A percentile compares a stretch with the other conserved stretches of the same genome.
Evolutionary conservation across 805 yeast species (phyloP).

Genomic region (Sugiyamaella chiloensis): DNA sequence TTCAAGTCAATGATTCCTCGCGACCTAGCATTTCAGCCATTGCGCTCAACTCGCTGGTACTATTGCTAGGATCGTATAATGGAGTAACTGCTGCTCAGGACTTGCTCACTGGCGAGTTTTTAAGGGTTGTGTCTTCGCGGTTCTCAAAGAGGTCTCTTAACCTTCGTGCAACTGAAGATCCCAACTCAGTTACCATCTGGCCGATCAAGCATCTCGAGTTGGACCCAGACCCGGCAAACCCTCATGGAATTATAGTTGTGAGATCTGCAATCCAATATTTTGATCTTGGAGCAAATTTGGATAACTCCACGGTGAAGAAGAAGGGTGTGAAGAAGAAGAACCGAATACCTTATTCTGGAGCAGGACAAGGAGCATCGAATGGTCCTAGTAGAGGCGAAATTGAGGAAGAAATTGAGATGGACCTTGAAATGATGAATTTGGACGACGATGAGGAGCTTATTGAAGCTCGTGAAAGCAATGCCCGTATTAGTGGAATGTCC

Average conservation of each 20-base stretch:
- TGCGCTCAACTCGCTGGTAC: slow-evolving; percentile 31
- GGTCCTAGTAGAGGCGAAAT: slow-evolving; percentile 19
- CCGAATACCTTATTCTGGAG: slow-evolving; percentile 11
- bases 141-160: slow-evolving; percentile 28
- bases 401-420: slow-evolving; percentile 24
- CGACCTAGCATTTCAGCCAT: slow-evolving; percentile 26
- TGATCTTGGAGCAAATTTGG: slow-evolving; percentile 29
- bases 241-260: slow-evolving; percentile 30
- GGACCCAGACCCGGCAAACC: slow-evolving; percentile 29
- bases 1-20: slow-evolving; percentile 14
- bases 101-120: slow-evolving; percentile 27
- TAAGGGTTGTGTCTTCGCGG: slow-evolving; percentile 30
- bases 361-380: slow-evolving; percentile 1
- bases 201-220: slow-evolving; percentile 30
- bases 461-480: slow-evolving; percentile 18
- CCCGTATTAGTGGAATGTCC: slow-evolving; percentile 3
- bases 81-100: slow-evolving; percentile 30
- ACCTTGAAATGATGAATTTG: slow-evolving; percentile 23
- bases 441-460: slow-evolving; percentile 22
- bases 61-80: slow-evolving; percentile 29
- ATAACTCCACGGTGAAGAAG: slow-evolving; percentile 19
- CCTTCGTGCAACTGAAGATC: slow-evolving; percentile 15
- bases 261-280: slow-evolving; percentile 29
- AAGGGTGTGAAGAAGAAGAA: slow-evolving; percentile 23
- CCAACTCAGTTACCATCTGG: slow-evolving; percentile 18